Base-by-base conservation (phyloP, 2,329 filamentous ascomycete species). In the Fusarium multiceps region DNA sequence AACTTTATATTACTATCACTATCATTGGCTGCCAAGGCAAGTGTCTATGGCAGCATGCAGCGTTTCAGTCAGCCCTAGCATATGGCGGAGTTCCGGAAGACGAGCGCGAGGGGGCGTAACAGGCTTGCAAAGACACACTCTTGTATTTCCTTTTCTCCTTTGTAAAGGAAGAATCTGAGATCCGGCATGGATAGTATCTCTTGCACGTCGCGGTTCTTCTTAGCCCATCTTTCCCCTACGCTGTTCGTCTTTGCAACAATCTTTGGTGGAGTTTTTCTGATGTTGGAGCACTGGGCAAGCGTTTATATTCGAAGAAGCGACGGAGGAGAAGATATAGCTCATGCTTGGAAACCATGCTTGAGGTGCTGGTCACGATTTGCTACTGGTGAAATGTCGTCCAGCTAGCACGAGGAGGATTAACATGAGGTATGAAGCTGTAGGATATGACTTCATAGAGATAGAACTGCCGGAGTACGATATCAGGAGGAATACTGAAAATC, bases 81-180 rank as follows among this genome's bases (percentile, higher is more conserved):
- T 80, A 74, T 67, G 73, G 67, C 72, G 78, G 78, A 79, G 77
- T 79, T 79, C 72, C 69, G 71, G 76, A 71, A 69, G 72, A 72
- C 55, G 56, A 68, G 72, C 72, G 64, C 54, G 63, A 49, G 62
- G 63, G 59, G 70, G 71, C 66, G 69, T 68, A 60, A 62, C 48
- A 59, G 66, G 66, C 64, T 73, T 68, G 61, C 67, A 68, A 62
- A 67, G 58, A 63, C 55, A 59, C 60, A 65, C 37, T 49, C 57
- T 55, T 45, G 43, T 42, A 57, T 60, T 68, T 66, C 63, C 53
- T 65, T 57, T 54, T 61, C 56, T 62, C 50, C 47, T 50, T 55
- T 69, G 59, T 63, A 60, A 70, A 64, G 62, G 65, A 64, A 68
- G 65, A 58, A 48, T 27, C 28, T 28, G 48, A 66, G 65, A 23